These are phyloP conservation scores for Colletotrichum sp. DNA, from an alignment of 2,329 filamentous ascomycete genomes.

Conservation along the genomic window DNA sequence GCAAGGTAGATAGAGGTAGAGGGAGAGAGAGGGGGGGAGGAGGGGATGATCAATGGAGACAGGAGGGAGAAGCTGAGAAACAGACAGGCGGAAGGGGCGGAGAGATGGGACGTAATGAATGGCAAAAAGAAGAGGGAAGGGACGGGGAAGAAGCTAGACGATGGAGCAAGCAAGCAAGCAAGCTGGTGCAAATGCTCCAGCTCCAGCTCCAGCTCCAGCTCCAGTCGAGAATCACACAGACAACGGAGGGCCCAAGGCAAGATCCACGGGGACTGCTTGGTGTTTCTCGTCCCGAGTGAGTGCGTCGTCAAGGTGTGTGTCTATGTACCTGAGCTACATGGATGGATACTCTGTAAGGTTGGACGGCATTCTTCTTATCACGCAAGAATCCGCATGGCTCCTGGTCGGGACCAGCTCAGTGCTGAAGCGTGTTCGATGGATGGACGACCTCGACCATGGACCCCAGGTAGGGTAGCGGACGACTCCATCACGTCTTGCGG, in stretches of 20 bases:
- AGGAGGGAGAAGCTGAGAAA: background rate
- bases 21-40: background rate
- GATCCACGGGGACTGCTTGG: conserved; percentile 2
- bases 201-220: background rate
- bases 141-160: background rate
- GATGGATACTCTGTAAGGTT: background rate
- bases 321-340: background rate
- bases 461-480: background rate
- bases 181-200: background rate
- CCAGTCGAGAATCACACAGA: background rate
- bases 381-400: background rate
- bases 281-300: background rate
- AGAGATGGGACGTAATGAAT: conserved; percentile 15
- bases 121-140: background rate
- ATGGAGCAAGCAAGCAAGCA: background rate
- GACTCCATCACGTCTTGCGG: background rate
- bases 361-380: background rate
- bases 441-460: background rate
- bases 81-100: conserved; percentile 14
- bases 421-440: background rate
- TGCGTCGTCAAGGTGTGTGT: background rate
- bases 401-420: background rate
- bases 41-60: conserved; percentile 11
- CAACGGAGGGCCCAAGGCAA: background rate
- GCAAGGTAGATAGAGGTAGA: background rate